Base-by-base conservation (phyloP, 2,329 filamentous ascomycete genomes). In the Rutstroemia sp. region DNA sequence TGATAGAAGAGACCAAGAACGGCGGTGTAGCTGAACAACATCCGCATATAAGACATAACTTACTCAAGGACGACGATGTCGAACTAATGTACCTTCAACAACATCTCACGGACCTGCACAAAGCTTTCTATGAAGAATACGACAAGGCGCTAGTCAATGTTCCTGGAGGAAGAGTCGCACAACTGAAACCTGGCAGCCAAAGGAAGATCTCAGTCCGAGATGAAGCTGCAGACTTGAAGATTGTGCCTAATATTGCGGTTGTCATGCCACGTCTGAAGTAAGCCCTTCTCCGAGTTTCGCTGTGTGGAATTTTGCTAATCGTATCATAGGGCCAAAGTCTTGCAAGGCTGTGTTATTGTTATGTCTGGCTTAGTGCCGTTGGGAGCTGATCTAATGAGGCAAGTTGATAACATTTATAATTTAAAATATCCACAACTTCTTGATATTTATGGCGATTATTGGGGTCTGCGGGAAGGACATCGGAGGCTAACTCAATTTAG, bases 321-420 rank as follows among this genome's bases (percentile, higher is more conserved):
- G 14, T 4, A 38, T 10, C 21, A 30, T 37, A 71, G 69, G 55
- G 75, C 78, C 0, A 79, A 79, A 54, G 87, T 95, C 2, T 81
- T 99, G 0, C 80, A 79, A 21, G 88, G 85, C 14, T 83, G 88
- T 10, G 82, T 85, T 5, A 81, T 99, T 57, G 92, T 96, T 5
- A 86, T 97, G 62, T 96, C 92, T 0, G 94, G 94, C 0, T 85
- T 99, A 2, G 85, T 97, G 2, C 92, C 92, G 0, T 75, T 96
- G 0, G 89, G 88, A 5, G 81, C 87, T 39, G 86, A 92, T 65
- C 83, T 92, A 37, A 82, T 88, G 66, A 73, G 69, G 77, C 79
- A 71, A 52, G 54, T 56, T 39, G 27, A 51, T 50, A 51, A 48
- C 27, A 49, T 21, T 21, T 25, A 18, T 44, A 34, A 49, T 34